Evolutionary conservation across 2,329 filamentous ascomycete species (phyloP), one percentile per base, ranked within the genome.

Genomic region (Penicillium brasilianum): DNA sequence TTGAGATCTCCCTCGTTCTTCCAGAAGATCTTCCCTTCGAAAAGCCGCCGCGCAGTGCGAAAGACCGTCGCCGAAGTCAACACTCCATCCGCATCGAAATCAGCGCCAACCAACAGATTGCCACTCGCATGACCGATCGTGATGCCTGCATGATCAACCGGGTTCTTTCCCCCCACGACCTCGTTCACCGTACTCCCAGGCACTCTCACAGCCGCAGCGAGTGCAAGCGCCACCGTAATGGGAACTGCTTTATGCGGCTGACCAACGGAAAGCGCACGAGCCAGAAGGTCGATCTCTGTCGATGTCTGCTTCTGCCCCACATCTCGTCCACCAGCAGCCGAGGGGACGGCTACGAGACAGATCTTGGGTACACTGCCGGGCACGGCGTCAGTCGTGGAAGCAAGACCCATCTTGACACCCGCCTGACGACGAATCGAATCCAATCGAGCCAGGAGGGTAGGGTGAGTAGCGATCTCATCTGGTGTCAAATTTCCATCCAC

Each of bases 311-410:
- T 64, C 49, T 57, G 63, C 37, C 63, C 53, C 4, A 39, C 43
- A 34, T 54, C 57, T 28, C 59, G 56, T 1, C 67, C 66, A 41
- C 51, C 59, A 3, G 56, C 55, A 1, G 41, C 16, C 8, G 58
- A 59, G 16, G 72, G 70, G 0, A 60, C 8, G 3, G 82, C 83
- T 0, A 88, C 80, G 14, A 89, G 76, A 14, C 82, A 84, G 39
- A 90, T 86, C 71, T 90, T 89, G 1, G 88, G 88, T 1, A 90
- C 62, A 55, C 72, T 84, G 2, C 85, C 86, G 0, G 83, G 81
- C 0, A 83, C 83, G 1, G 76, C 76, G 0, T 76, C 75, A 13
- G 77, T 74, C 0, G 78, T 73, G 4, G 73, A 66, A 8, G 82
- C 81, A 51, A 91, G 77, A 0, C 87, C 87, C 88, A 91, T 91